Percentiles rank a stretch among this genome's conserved stretches.
Evolutionary conservation across 176 grass and related monocot genomes (phyloP).

Genomic region (Oryza meridionalis): DNA sequence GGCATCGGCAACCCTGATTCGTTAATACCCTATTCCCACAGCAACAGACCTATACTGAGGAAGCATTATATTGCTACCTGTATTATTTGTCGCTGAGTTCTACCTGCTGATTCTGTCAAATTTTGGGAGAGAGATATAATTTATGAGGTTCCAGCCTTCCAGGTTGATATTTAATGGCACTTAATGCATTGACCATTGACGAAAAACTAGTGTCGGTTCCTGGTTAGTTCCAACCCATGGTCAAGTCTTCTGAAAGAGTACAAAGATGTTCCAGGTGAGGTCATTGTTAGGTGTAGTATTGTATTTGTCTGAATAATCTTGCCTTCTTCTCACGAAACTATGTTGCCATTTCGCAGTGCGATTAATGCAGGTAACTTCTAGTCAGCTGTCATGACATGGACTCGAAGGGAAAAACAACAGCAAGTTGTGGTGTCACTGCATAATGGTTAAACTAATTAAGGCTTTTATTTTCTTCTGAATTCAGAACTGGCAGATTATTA

Average conservation of each 20-base stretch:
- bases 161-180: background rate
- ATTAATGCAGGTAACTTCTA: background rate
- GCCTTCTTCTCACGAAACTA: background rate
- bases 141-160: background rate
- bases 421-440: background rate
- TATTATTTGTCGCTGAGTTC: background rate
- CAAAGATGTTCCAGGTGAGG: background rate
- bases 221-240: background rate
- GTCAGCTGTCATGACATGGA: background rate
- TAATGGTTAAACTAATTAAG: background rate
- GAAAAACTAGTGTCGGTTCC: background rate
- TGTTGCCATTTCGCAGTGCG: background rate
- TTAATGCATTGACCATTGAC: constrained; percentile 10
- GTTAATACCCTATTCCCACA: background rate
- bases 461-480: background rate
- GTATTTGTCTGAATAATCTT: background rate
- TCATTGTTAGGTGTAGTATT: background rate
- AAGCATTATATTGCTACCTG: background rate
- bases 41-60: background rate
- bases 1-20: background rate
- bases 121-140: background rate
- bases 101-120: background rate
- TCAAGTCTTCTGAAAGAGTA: constrained; percentile 27
- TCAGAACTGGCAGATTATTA: background rate
- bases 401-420: background rate